A percentile compares a stretch with the other conserved stretches of the same genome.
phyloP scores from a whole-genome alignment of 371 early-diverging fungal species.

The Actinomortierella wolfii region DNA sequence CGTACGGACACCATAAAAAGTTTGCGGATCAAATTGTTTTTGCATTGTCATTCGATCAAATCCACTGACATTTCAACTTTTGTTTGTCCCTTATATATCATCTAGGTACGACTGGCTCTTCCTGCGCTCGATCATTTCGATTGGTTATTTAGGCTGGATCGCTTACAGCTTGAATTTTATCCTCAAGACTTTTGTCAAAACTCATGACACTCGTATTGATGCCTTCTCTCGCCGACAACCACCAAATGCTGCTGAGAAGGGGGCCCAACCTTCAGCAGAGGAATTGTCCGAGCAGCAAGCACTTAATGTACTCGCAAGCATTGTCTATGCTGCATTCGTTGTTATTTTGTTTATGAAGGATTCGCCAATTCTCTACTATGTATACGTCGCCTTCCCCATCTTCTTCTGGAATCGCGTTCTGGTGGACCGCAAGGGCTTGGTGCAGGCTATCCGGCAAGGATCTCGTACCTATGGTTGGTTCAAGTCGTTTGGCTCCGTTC shows the following conservation, averaged over 20 bases:
- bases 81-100: background rate
- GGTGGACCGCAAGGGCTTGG: slow-evolving; percentile 48
- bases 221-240: slow-evolving; percentile 1
- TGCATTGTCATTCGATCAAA: background rate
- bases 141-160: slow-evolving; percentile 96
- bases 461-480: slow-evolving; percentile 33
- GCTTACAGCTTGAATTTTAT: slow-evolving; percentile 79
- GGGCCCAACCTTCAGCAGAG: background rate
- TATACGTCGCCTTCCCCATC: slow-evolving; percentile 83
- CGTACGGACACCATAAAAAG: slow-evolving; percentile 48
- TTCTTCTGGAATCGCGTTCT: slow-evolving; percentile 85
- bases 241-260: too few relatives aligned
- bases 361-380: slow-evolving; percentile 85
- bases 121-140: slow-evolving; percentile 79
- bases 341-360: slow-evolving; percentile 68
- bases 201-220: slow-evolving; percentile 19
- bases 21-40: background rate
- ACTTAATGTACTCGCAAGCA: slow-evolving; percentile 50
- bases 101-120: slow-evolving; percentile 91
- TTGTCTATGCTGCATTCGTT: slow-evolving; percentile 49
- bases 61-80: background rate
- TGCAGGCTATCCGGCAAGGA: slow-evolving; percentile 35
- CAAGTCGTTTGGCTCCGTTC: slow-evolving; percentile 30
- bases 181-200: slow-evolving; percentile 44
- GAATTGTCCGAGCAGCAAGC: background rate